phyloP scores from a whole-genome alignment of 108 stramenopile genomes.

The Cyclotella distinguenda region DNA sequence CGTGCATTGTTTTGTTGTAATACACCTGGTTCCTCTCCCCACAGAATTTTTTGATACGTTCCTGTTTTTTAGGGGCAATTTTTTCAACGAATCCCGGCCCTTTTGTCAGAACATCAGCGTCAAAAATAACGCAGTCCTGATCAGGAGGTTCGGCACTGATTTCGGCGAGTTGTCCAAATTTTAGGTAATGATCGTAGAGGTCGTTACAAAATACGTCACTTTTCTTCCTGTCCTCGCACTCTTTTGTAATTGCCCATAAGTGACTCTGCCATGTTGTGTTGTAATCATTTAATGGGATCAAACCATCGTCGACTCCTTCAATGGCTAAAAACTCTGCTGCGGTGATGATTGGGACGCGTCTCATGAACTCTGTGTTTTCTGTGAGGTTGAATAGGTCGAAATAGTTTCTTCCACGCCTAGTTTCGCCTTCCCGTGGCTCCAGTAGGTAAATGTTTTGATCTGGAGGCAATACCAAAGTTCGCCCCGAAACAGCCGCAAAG shows the following conservation, averaged over 20 bases:
- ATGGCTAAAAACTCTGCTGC: slow-evolving; percentile 56
- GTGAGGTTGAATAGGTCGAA: slow-evolving; percentile 39
- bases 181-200: slow-evolving; percentile 36
- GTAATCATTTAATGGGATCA: slow-evolving; percentile 29
- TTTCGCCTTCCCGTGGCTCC: slow-evolving; percentile 42
- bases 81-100: slow-evolving; percentile 24
- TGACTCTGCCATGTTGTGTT: slow-evolving; percentile 16
- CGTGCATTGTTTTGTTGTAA: slow-evolving; percentile 47
- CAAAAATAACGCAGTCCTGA: slow-evolving; percentile 66
- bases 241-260: slow-evolving; percentile 14
- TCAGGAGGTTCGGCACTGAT: slow-evolving; percentile 11
- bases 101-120: slow-evolving; percentile 44
- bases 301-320: slow-evolving; percentile 45
- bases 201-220: slow-evolving; percentile 33
- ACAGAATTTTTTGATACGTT: slow-evolving; percentile 58
- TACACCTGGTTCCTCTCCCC: slow-evolving; percentile 41
- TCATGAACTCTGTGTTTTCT: slow-evolving; percentile 45
- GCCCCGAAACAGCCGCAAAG: slow-evolving; percentile 72
- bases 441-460: slow-evolving; percentile 73
- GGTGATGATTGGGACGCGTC: slow-evolving; percentile 57
- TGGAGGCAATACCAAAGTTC: slow-evolving; percentile 87
- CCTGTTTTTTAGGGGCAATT: slow-evolving; percentile 32
- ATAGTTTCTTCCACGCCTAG: slow-evolving; percentile 42
- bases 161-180: slow-evolving; percentile 9
- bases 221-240: slow-evolving; percentile 32